Conservation (phyloP, 352 stramenopile genomes). For the Globisporangium echinulatum region DNA sequence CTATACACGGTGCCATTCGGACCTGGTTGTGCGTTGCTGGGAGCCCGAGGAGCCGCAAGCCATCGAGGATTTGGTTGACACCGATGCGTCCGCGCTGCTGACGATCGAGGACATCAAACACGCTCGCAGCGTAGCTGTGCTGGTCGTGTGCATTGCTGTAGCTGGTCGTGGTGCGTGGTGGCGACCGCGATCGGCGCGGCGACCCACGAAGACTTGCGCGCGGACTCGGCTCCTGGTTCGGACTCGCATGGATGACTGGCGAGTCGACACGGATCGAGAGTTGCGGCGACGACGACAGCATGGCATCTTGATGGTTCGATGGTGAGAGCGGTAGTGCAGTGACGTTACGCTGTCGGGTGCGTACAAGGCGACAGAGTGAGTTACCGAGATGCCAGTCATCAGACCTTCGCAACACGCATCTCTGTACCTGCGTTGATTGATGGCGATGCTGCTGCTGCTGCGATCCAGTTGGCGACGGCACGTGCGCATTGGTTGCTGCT, state of each 20-base stretch:
- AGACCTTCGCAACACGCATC: too few species aligned
- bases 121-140: constrained; percentile 31
- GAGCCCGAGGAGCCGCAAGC: constrained; percentile 39
- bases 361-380: not conserved
- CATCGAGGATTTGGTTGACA: constrained; percentile 49
- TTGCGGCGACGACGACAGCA: not conserved
- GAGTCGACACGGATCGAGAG: constrained; percentile 9
- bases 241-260: constrained; percentile 2
- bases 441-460: not conserved
- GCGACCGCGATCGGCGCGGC: constrained; percentile 15
- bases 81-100: constrained; percentile 35
- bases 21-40: constrained; percentile 68
- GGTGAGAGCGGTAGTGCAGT: not conserved
- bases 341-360: not conserved
- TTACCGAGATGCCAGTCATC: not conserved
- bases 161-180: constrained; percentile 1
- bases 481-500: not conserved
- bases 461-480: too few species aligned
- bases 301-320: not conserved
- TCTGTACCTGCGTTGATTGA: not conserved
- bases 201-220: constrained; percentile 4
- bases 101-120: constrained; percentile 54
- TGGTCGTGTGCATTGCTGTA: not conserved
- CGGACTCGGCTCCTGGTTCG: constrained; percentile 14
- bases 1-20: not conserved